phyloP scores from a whole-genome alignment of 2,329 filamentous ascomycete species.

The Fusarium sp. region DNA sequence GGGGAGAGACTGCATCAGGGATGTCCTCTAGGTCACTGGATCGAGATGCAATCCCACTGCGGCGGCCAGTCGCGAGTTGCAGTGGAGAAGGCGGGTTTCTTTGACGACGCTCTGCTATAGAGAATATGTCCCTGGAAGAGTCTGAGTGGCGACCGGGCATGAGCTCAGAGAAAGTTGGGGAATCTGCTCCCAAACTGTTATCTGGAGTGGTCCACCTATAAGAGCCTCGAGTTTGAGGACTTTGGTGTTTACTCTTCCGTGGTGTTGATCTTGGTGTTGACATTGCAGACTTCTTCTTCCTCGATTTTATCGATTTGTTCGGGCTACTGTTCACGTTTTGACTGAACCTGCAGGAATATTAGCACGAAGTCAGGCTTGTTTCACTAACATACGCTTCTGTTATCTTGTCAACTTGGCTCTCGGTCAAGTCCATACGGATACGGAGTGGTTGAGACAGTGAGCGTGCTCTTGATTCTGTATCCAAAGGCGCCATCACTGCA shows the following conservation, averaged over 20 bases:
- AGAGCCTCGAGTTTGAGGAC: not conserved
- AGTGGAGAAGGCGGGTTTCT: constrained; percentile 45
- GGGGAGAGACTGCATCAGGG: constrained; percentile 46
- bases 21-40: constrained; percentile 37
- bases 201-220: constrained; percentile 22
- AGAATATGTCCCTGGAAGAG: constrained; percentile 28
- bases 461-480: constrained; percentile 51
- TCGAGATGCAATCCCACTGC: constrained; percentile 8
- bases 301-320: constrained; percentile 29
- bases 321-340: constrained; percentile 48
- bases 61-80: constrained; percentile 34
- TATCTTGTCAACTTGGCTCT: constrained; percentile 61
- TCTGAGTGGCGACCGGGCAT: constrained; percentile 44
- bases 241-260: constrained; percentile 27
- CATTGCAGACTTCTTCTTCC: constrained; percentile 26
- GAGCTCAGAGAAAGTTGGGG: constrained; percentile 49
- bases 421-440: constrained; percentile 62
- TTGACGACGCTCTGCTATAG: constrained; percentile 49
- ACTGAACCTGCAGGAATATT: constrained; percentile 48
- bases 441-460: constrained; percentile 57
- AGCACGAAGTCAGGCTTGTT: not conserved
- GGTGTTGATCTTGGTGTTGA: constrained; percentile 39
- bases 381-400: constrained; percentile 56
- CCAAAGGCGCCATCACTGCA: constrained; percentile 47
- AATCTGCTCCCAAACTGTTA: constrained; percentile 25